Evolutionary conservation across 345 rosid species (phyloP).

Genomic region (Hevea brasiliensis): DNA sequence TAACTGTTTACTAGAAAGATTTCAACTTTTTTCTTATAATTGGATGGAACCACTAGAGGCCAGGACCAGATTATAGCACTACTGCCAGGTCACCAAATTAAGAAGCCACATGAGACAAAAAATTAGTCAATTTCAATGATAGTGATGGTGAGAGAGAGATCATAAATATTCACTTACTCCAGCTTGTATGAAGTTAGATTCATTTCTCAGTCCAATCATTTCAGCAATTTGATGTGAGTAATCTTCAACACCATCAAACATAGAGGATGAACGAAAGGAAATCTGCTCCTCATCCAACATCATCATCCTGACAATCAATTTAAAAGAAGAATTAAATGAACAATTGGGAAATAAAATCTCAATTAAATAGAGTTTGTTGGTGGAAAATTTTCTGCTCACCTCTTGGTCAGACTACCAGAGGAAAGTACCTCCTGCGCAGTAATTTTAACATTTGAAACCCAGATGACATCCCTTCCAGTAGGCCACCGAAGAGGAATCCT

Average conservation of each 20-base stretch:
- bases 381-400: constrained; percentile 41
- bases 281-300: constrained; percentile 94
- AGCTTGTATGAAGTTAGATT: constrained; percentile 76
- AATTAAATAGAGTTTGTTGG: neutral
- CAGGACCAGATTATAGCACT: neutral
- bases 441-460: constrained; percentile 85
- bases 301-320: constrained; percentile 75
- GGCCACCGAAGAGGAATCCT: constrained; percentile 97
- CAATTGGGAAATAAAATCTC: constrained; percentile 7
- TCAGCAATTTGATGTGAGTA: constrained; percentile 97
- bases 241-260: constrained; percentile 94
- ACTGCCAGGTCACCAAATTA: neutral
- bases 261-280: constrained; percentile 88
- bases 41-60: neutral
- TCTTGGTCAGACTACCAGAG: constrained; percentile 92
- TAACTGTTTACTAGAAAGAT: neutral
- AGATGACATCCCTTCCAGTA: constrained; percentile 87
- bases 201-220: constrained; percentile 90
- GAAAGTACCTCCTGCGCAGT: constrained; percentile 91
- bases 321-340: constrained; percentile 11
- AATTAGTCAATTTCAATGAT: neutral
- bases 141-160: neutral
- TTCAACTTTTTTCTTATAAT: neutral
- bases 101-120: neutral
- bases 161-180: constrained; percentile 56